Conservation (phyloP, 2,329 filamentous ascomycete species). For the Fusarium abutilonis region DNA sequence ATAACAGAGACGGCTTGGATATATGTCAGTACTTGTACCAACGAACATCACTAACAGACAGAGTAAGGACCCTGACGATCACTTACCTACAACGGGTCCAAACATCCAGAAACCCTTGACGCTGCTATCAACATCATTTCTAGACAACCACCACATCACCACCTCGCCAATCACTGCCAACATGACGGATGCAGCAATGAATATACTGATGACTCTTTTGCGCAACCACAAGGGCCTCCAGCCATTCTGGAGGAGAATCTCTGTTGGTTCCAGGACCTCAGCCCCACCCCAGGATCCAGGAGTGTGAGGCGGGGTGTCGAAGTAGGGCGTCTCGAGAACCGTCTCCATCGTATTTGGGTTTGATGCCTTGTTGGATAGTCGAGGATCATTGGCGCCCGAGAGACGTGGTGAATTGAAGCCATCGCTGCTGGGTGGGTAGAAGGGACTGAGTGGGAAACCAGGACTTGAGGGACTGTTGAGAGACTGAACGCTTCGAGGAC, state of each 20-base stretch:
- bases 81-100: constrained; percentile 45
- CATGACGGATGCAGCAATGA: constrained; percentile 32
- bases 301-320: constrained; percentile 36
- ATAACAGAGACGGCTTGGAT: constrained; percentile 40
- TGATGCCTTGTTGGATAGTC: constrained; percentile 11
- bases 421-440: constrained; percentile 35
- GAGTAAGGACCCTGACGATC: constrained; percentile 19
- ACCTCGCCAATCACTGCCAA: constrained; percentile 41
- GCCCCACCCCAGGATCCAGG: constrained; percentile 23
- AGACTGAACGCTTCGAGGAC: constrained; percentile 28
- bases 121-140: constrained; percentile 25
- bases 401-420: constrained; percentile 31
- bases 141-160: constrained; percentile 40
- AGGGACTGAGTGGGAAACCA: constrained; percentile 36
- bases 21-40: constrained; percentile 18
- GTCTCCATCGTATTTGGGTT: constrained; percentile 30
- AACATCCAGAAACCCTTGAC: constrained; percentile 45
- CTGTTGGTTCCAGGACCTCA: constrained; percentile 32
- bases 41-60: constrained; percentile 3
- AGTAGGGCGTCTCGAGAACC: constrained; percentile 42
- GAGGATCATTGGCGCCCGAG: constrained; percentile 23
- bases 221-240: constrained; percentile 45
- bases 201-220: constrained; percentile 33
- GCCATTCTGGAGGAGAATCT: constrained; percentile 37
- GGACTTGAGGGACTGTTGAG: constrained; percentile 31